phyloP scores from a whole-genome alignment of 2,329 filamentous ascomycete genomes.

The Fusarium sp. region DNA sequence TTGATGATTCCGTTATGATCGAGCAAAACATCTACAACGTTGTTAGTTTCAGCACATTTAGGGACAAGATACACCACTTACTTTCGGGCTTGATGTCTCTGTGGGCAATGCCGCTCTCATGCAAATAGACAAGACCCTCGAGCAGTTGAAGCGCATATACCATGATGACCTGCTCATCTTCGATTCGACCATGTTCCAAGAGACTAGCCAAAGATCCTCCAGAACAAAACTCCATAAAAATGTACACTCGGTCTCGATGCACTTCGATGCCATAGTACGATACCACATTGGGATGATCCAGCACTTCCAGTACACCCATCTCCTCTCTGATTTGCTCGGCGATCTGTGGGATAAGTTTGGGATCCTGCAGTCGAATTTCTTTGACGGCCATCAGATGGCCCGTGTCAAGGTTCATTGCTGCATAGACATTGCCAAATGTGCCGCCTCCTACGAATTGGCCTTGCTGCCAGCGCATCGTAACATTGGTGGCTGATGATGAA shows the following conservation, averaged over 20 bases:
- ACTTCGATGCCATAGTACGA: constrained; percentile 98
- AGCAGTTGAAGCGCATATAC: constrained; percentile 95
- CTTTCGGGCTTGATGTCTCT: constrained; percentile 98
- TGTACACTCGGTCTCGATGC: constrained; percentile 98
- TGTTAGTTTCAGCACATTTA: constrained; percentile 26
- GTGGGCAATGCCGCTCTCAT: constrained; percentile 91
- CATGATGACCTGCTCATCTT: constrained; percentile 97
- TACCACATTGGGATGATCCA: constrained; percentile 97
- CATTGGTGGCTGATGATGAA: constrained; percentile 92
- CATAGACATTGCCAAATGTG: constrained; percentile 97
- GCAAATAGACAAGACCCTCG: constrained; percentile 92
- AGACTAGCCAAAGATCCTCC: constrained; percentile 90
- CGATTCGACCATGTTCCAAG: constrained; percentile 94
- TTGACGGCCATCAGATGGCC: constrained; percentile 98
- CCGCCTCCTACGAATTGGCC: constrained; percentile 98
- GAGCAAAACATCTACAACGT: constrained; percentile 80
- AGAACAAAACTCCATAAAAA: constrained; percentile 99
- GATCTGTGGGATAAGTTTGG: constrained; percentile 93
- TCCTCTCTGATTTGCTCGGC: constrained; percentile 95
- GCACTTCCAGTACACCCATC: constrained; percentile 93
- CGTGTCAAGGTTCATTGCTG: constrained; percentile 95
- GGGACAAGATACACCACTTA: constrained; percentile 58
- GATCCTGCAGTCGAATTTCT: constrained; percentile 96
- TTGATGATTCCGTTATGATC: constrained; percentile 99
- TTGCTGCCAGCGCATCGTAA: constrained; percentile 97